These are phyloP conservation scores for Cordyceps tenuipes DNA, from an alignment of 2,329 filamentous ascomycete genomes.

Conservation along the genomic window DNA sequence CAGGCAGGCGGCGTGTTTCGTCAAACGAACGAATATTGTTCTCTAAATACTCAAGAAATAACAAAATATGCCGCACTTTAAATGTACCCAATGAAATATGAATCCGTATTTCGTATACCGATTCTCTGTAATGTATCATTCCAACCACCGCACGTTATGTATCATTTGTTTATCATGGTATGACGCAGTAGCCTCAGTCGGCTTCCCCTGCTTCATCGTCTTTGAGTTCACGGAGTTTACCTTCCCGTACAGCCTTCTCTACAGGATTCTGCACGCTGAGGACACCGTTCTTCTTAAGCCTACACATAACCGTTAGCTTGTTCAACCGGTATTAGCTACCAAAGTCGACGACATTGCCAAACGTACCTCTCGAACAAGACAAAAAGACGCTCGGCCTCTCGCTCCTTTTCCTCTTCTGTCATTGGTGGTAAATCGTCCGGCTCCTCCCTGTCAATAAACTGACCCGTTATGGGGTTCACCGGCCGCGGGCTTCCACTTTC, in stretches of 20 bases:
- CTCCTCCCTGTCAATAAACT: slow-evolving; percentile 63
- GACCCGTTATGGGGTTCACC: slow-evolving; percentile 82
- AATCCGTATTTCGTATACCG: no score
- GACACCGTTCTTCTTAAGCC: slow-evolving; percentile 65
- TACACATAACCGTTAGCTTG: slow-evolving; percentile 16
- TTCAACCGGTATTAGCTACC: not conserved
- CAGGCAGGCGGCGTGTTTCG: not conserved
- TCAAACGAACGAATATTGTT: not conserved
- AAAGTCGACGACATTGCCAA: no score
- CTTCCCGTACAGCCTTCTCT: slow-evolving; percentile 58
- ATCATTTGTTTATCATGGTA: not conserved
- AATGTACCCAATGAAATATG: not conserved
- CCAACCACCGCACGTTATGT: no score
- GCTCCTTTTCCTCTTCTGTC: slow-evolving; percentile 85
- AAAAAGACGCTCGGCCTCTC: slow-evolving; percentile 82
- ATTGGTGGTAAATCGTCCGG: slow-evolving; percentile 57
- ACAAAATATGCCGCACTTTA: not conserved
- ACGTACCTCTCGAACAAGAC: slow-evolving; percentile 77
- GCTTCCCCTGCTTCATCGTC: slow-evolving; percentile 42
- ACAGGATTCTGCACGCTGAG: slow-evolving; percentile 75
- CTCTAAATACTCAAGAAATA: not conserved
- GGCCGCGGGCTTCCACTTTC: slow-evolving; percentile 27
- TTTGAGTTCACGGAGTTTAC: slow-evolving; percentile 60
- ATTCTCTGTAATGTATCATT: not conserved
- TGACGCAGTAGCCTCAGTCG: slow-evolving; percentile 19